phyloP scores from a whole-genome alignment of 345 rosid species.

The Populus deltoides region DNA sequence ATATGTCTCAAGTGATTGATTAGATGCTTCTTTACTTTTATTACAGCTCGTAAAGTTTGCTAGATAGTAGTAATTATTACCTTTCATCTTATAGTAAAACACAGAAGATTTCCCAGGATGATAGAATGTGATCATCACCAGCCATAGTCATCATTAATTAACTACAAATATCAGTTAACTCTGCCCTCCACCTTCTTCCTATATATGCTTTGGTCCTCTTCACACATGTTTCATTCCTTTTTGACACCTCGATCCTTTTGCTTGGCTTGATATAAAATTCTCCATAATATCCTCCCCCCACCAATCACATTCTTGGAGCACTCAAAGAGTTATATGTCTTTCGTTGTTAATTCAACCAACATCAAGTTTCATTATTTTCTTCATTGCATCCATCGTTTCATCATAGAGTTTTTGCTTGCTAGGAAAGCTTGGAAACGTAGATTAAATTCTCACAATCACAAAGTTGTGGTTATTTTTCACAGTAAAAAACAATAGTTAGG shows the following conservation, averaged over 20 bases:
- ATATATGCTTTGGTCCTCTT: no score
- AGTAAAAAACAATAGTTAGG: no score
- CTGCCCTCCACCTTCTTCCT: background rate
- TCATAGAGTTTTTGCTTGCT: background rate
- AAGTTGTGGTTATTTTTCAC: no score
- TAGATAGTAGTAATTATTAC: background rate
- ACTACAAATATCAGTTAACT: background rate
- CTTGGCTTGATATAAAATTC: background rate
- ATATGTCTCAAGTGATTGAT: background rate
- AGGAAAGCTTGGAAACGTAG: background rate
- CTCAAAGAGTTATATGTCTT: background rate
- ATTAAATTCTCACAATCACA: background rate
- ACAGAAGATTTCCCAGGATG: background rate
- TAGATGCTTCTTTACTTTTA: accelerated
- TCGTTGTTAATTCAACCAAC: background rate
- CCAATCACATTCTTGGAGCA: background rate
- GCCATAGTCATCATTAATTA: no score
- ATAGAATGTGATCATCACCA: no score
- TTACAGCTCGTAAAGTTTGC: background rate
- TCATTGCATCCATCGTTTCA: background rate
- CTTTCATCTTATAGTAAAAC: background rate
- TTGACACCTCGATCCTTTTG: background rate
- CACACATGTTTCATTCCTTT: background rate
- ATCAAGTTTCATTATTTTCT: no score
- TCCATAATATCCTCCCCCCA: background rate